These are phyloP conservation scores for Picochlorum costavermella DNA, from an alignment of 139 green algal genomes.

Conservation along the genomic window DNA sequence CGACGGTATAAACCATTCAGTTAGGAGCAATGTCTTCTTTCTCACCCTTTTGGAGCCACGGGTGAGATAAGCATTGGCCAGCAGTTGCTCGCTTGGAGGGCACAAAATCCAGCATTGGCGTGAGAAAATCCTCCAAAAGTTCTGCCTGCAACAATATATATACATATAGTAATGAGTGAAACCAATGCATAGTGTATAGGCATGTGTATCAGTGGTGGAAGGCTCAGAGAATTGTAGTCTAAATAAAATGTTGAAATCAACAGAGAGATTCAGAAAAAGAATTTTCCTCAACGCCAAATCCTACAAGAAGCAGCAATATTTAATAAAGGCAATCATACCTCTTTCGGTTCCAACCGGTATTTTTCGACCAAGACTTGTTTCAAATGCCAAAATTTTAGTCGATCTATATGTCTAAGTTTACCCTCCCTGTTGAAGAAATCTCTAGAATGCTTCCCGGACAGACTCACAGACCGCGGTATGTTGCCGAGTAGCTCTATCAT, in stretches of 20 bases:
- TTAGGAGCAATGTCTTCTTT: not conserved
- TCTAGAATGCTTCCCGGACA: conserved; percentile 59
- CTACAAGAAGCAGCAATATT: not conserved
- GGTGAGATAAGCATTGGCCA: conserved; percentile 72
- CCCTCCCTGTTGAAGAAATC: conserved; percentile 89
- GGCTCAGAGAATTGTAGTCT: conserved; percentile 25
- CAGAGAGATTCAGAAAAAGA: not conserved
- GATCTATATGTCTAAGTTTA: conserved; percentile 82
- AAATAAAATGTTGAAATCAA: conserved; percentile 7
- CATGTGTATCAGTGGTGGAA: not conserved
- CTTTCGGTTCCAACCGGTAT: conserved; percentile 70
- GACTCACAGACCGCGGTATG: conserved; percentile 66
- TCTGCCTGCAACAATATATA: conserved; percentile 42
- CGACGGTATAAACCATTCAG: not conserved
- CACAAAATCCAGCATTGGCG: conserved; percentile 85
- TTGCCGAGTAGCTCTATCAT: conserved; percentile 91
- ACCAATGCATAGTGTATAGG: not conserved
- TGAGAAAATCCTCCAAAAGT: conserved; percentile 73
- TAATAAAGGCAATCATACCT: conserved; percentile 42
- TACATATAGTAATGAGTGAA: not conserved
- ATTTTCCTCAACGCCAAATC: conserved; percentile 13
- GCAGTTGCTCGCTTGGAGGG: conserved; percentile 77
- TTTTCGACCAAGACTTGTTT: conserved; percentile 85
- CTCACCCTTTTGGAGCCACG: conserved; percentile 61
- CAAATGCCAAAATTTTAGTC: conserved; percentile 85